Base-by-base conservation (phyloP, 169 alveolate species). In the Plasmodium berghei region DNA sequence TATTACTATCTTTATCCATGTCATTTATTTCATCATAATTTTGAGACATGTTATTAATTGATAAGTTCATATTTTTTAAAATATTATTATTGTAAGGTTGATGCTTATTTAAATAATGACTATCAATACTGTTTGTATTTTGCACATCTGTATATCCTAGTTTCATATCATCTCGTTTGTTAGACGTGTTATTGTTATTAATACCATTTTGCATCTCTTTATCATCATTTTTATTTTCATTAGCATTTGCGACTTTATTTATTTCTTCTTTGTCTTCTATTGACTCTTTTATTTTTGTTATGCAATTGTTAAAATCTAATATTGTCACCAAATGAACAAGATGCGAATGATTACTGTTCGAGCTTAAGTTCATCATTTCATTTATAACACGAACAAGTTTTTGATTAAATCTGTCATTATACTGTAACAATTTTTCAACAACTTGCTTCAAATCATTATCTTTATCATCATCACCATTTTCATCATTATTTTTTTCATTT, bases 211-310 rank as follows among this genome's bases (percentile, higher is more conserved):
- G 16, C 6, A 54, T 24, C 8, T 18, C 26, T 26, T 72, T 72
- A 12, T 72, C 86, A 12, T 22, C 12, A 54, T 24, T 22, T 1
- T n/a, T 28, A 54, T 72, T 52, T 42, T 12, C 10, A 4, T 45
- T 18, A 26, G 2, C 20, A 73, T 73, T 46, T 48, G 1, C 69
- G 34, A 26, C 12, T 14, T 58, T 63, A 66, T 48, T 67, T 12
- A 45, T 69, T 9, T 72, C 22, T 24, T 14, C 16, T 55, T 72
- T 54, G 55, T 24, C 10, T 2, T 24, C 72, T 10, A 62, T 62
- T n/a, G 90, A 83, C n/a, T 83, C 91, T 54, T 86, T 86, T 42
- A 86, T 71, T 55, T 86, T 86, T 14, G 64, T 86, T 70, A 72
- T 55, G 49, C 72, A 86, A 54, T 56, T 52, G 58, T 86, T 86